Evolutionary conservation across 345 rosid genomes (phyloP), one percentile per base, ranked within the genome.

Genomic region (Balakata baccata): DNA sequence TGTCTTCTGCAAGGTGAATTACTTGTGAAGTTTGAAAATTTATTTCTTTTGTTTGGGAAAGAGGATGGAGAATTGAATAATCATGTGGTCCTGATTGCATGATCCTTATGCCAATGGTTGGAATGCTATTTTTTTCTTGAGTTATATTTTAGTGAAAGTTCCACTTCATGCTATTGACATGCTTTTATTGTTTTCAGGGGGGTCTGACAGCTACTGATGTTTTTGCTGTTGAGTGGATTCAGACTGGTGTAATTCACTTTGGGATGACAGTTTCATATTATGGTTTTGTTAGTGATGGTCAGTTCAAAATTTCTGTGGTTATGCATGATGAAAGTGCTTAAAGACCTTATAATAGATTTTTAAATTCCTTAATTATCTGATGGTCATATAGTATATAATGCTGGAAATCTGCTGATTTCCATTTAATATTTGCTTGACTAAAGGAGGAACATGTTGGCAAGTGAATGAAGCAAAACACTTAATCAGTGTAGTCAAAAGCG

Each of bases 201-300:
- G 98, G 99, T 71, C 92, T 95, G 57, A 91, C 97, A 64, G 96
- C 98, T 79, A 92, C 96, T 2, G 96, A 95, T 88, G 99, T 95
- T 68, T 95, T 95, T 81, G 98, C 93, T 77, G 98, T 95, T 39
- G 87, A 92, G 83, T 95, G 98, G 99, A 86, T 91, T 79, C 96
- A 91, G 77, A 89, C 85, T 54, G 98, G 97, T 77, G 71, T 77
- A 69, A 78, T 89, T 73, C 99, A 92, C 86, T 92, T 86, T 75
- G 99, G 99, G 75, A 82, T 91, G 98, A 95, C 98, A 7, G 96
- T 88, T 68, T 91, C 97, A 38, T 95, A 95, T 80, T 95, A 87
- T 85, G 99, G 98, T 79, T 95, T 92, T 86, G 98, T 95, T 66
- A 88, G 99, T 62, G 98, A 95, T 77, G 99, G 99, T 95, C 85